Percentiles rank a stretch among this genome's conserved stretches.
phyloP scores from a whole-genome alignment of 2,329 filamentous ascomycete species.

The Penicillium sp. region DNA sequence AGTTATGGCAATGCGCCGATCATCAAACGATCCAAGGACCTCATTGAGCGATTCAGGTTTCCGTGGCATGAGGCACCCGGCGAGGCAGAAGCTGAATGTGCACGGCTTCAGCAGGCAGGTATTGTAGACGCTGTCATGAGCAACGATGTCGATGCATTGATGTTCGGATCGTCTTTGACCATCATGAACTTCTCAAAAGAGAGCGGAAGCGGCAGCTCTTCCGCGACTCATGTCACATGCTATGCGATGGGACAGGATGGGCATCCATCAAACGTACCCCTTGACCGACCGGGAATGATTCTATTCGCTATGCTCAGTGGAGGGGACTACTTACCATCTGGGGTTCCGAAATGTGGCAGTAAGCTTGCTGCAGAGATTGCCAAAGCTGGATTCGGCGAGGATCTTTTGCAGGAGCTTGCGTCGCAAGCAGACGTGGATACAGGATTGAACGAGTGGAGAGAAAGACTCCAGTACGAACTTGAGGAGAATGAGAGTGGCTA shows the following conservation, averaged over 20 bases:
- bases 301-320: conserved; percentile 89
- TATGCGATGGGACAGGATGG: conserved; percentile 49
- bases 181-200: conserved; percentile 78
- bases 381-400: conserved; percentile 71
- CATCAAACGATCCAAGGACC: conserved; percentile 68
- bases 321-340: conserved; percentile 84
- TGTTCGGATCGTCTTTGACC: conserved; percentile 81
- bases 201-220: conserved; percentile 49
- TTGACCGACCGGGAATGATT: conserved; percentile 84
- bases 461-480: conserved; percentile 64
- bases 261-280: conserved; percentile 26
- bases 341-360: conserved; percentile 76
- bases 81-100: conserved; percentile 93
- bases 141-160: conserved; percentile 92
- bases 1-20: conserved; percentile 55
- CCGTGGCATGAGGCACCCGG: conserved; percentile 77
- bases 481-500: conserved; percentile 71
- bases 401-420: conserved; percentile 58
- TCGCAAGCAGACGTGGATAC: conserved; percentile 23
- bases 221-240: conserved; percentile 75
- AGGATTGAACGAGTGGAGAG: conserved; percentile 58
- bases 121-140: conserved; percentile 88
- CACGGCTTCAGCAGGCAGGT: conserved; percentile 68
- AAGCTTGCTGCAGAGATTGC: conserved; percentile 86
- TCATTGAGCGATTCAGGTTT: conserved; percentile 79